Percentiles rank a stretch among this genome's conserved stretches.
Evolutionary conservation across 2,329 filamentous ascomycete genomes (phyloP).

Genomic region (Pseudogymnoascus sp.): DNA sequence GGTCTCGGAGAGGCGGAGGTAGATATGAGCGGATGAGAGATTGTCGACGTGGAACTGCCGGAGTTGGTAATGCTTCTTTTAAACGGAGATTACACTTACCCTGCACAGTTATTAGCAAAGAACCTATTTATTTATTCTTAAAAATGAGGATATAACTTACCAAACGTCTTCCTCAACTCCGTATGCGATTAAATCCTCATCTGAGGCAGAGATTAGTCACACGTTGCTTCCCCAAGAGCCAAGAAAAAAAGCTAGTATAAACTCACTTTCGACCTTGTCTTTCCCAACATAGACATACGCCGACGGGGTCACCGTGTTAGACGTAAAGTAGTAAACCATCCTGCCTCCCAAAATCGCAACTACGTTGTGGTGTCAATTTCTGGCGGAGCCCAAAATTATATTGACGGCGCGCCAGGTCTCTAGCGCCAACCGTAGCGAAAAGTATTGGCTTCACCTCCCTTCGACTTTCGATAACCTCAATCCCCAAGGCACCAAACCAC

Average conservation of each 20-base stretch:
- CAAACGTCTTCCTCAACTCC: slow-evolving; percentile 95
- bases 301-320: slow-evolving; percentile 70
- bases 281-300: slow-evolving; percentile 95
- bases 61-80: slow-evolving; percentile 2
- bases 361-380: slow-evolving; percentile 8
- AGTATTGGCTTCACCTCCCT: slow-evolving; percentile 7
- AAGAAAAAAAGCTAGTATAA: background rate
- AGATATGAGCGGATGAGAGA: slow-evolving; percentile 91
- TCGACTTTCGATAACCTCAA: slow-evolving; percentile 6
- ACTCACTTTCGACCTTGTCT: slow-evolving; percentile 93
- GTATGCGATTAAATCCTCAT: slow-evolving; percentile 92
- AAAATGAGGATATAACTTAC: slow-evolving; percentile 41
- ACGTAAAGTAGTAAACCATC: slow-evolving; percentile 97
- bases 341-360: slow-evolving; percentile 16
- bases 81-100: slow-evolving; percentile 12
- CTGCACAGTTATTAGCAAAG: slow-evolving; percentile 3
- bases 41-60: slow-evolving; percentile 95
- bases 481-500: slow-evolving; percentile 13
- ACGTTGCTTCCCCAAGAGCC: slow-evolving; percentile 8
- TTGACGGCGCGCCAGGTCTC: slow-evolving; percentile 19
- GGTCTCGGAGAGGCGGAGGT: slow-evolving; percentile 73
- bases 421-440: slow-evolving; percentile 20
- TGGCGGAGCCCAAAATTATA: slow-evolving; percentile 22
- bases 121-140: background rate
- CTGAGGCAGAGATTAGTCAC: slow-evolving; percentile 39